These are phyloP conservation scores for Schoenoplectus triqueter DNA, from an alignment of 202 grass and related monocot species.

Conservation along the genomic window DNA sequence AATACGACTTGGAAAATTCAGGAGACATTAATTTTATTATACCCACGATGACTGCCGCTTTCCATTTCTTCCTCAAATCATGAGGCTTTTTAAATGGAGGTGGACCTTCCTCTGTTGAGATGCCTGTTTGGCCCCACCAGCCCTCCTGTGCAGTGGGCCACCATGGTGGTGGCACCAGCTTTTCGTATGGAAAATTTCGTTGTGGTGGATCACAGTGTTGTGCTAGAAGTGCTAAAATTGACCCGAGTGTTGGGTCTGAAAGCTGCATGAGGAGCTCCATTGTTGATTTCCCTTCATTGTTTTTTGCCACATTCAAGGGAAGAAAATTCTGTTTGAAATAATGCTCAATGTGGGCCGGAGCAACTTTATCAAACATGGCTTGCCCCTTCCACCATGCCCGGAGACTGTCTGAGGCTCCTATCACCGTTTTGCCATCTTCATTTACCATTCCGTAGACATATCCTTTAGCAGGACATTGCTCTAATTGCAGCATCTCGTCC, in stretches of 20 bases:
- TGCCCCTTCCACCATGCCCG: conserved; percentile 32
- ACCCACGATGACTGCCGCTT: no score
- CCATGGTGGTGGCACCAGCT: conserved; percentile 16
- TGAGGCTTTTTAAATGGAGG: no score
- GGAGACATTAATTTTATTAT: no score
- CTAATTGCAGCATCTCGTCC: not conserved
- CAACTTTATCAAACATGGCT: conserved; percentile 22
- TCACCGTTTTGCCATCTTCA: not conserved
- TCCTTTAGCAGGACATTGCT: not conserved
- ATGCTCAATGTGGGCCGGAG: not conserved
- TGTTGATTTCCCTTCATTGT: not conserved
- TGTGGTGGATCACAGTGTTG: not conserved
- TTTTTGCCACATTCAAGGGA: not conserved
- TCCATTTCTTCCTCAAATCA: no score
- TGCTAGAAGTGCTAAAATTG: not conserved
- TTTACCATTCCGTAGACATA: conserved; percentile 13
- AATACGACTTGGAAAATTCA: no score
- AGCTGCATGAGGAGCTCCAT: conserved; percentile 22
- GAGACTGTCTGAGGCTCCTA: conserved; percentile 17
- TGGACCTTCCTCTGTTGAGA: no score
- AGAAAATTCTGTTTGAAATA: conserved; percentile 13
- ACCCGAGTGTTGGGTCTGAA: conserved; percentile 4
- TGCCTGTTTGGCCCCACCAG: not conserved
- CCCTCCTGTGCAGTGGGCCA: conserved; percentile 27
- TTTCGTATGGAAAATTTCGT: conserved; percentile 12